Base-by-base conservation (phyloP, 1,284 basidiomycete genomes). In the Tremellales sp. region DNA sequence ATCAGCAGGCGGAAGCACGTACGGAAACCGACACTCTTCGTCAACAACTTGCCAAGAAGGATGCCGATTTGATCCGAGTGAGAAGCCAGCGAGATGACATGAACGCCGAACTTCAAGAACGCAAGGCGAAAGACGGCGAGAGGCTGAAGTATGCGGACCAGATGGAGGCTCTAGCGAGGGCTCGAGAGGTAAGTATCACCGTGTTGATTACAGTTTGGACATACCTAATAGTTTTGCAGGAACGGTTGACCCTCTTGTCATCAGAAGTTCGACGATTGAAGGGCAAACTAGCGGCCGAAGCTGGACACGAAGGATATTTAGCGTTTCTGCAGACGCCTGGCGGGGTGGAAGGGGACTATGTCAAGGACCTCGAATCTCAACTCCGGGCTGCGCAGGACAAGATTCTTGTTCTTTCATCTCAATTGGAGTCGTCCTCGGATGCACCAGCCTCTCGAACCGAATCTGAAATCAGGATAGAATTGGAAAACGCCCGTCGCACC, bases 21-120 rank as follows among this genome's bases (percentile, higher is more conserved):
- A 48, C 56, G 7, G 66, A 72, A 40, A 52, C 57, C 5, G 70
- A 73, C 9, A 43, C 56, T 2, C 48, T 72, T 8, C 57, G 70
- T 5, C 51, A 53, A 29, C 66, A 68, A 37, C 54, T 66, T 5
- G 40, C 39, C 12, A 85, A 84, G 63, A 81, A 84, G 43, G 87
- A 93, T 60, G 71, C 75, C 1, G 90, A 95, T 55, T 79, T 84
- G 48, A 75, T 78, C 14, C 81, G 92, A 37, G 75, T 95, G 27
- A 81, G 92, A 22, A 85, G 86, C 40, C 79, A 85, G 55, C 81
- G 91, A 31, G 90, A 95, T 61, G 86, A 89, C 51, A 75, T 80
- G 37, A 72, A 74, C 12, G 80, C 84, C 2, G 88, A 94, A 60
- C 62, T 91, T 29, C 72, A 77, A 29, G 87, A 92, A 63, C 78